A percentile compares a stretch with the other conserved stretches of the same genome.
phyloP scores from a whole-genome alignment of 768 basidiomycete species.

The Naganishia randhawae region DNA sequence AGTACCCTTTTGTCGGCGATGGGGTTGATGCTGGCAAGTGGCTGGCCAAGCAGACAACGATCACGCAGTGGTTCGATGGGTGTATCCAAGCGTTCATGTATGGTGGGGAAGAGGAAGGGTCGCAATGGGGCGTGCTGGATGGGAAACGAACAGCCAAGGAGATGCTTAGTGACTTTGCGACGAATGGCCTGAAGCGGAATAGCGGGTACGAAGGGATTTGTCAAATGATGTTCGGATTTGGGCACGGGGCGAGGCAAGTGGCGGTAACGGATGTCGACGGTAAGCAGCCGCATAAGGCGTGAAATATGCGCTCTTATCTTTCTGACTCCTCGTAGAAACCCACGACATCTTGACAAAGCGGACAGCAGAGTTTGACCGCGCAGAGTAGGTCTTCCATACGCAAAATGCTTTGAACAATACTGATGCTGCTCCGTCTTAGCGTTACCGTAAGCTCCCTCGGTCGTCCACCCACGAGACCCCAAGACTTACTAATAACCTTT shows the following conservation, averaged over 20 bases:
- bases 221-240: slow-evolving; percentile 36
- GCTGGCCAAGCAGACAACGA: not conserved
- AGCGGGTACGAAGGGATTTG: slow-evolving; percentile 33
- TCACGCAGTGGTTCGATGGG: slow-evolving; percentile 20
- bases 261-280: slow-evolving; percentile 12
- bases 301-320: no score
- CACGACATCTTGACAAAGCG: slow-evolving; percentile 20
- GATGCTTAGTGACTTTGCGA: not conserved
- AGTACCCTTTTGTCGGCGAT: slow-evolving; percentile 36
- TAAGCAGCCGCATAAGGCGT: no score
- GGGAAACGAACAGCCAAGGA: not conserved
- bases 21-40: slow-evolving; percentile 22
- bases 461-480: not conserved
- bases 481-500: no score
- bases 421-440: no score
- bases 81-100: slow-evolving; percentile 8
- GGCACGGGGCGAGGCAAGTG: not conserved
- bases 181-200: slow-evolving; percentile 14
- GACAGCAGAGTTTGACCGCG: slow-evolving; percentile 36
- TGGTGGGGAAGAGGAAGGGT: not conserved
- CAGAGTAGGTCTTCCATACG: not conserved
- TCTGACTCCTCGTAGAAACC: slow-evolving; percentile 19
- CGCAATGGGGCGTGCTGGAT: slow-evolving; percentile 13
- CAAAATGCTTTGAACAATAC: no score
- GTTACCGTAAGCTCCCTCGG: not conserved